phyloP scores from a whole-genome alignment of 768 basidiomycete species.

The Phaffia australis region DNA sequence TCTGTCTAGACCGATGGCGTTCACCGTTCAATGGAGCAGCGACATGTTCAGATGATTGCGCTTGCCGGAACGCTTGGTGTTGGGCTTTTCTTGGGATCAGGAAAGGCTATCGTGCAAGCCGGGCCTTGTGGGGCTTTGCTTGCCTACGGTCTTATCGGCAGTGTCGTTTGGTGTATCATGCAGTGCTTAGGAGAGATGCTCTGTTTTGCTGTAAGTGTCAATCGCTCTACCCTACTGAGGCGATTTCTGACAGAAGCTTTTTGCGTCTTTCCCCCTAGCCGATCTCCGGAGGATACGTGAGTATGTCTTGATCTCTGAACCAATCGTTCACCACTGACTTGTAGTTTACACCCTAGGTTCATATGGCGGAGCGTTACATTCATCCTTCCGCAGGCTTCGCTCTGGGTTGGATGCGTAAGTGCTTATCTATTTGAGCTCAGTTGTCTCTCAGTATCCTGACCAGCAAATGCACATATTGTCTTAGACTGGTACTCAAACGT shows the following conservation, averaged over 20 bases:
- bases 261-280: constrained; percentile 40
- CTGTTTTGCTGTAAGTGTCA: constrained; percentile 43
- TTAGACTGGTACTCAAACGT: constrained; percentile 40
- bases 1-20: constrained; percentile 44
- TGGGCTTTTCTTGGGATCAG: constrained; percentile 62
- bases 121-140: constrained; percentile 58
- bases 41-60: constrained; percentile 65
- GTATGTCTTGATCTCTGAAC: constrained; percentile 41
- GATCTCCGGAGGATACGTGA: constrained; percentile 47
- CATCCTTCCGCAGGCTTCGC: constrained; percentile 38
- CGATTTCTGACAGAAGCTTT: neutral
- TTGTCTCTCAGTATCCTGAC: constrained; percentile 17
- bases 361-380: constrained; percentile 23
- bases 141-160: constrained; percentile 42
- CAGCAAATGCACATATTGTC: constrained; percentile 34
- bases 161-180: constrained; percentile 17
- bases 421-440: constrained; percentile 43
- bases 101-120: constrained; percentile 49
- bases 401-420: constrained; percentile 34
- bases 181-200: constrained; percentile 66
- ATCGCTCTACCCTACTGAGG: neutral
- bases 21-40: constrained; percentile 60
- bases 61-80: constrained; percentile 53
- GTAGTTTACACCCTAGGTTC: constrained; percentile 32
- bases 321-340: constrained; percentile 39